Evolutionary conservation across 2,329 filamentous ascomycete species (phyloP), one percentile per base, ranked within the genome.

Genomic region (Fusarium pseudocircinatum): DNA sequence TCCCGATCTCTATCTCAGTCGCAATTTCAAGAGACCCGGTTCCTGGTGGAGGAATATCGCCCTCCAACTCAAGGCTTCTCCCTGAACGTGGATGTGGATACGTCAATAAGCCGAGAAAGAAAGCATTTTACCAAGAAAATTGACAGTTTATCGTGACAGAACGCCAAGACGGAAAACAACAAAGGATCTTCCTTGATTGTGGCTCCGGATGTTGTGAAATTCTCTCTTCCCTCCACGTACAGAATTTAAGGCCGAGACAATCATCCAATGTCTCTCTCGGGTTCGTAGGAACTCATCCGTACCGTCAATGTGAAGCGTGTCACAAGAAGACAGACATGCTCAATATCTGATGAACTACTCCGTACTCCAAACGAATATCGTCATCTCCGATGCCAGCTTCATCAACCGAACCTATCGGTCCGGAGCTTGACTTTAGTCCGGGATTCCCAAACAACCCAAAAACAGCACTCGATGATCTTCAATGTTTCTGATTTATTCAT

Each of bases 1-100:
- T 37, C 49, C 28, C 28, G 50, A 40, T n/a, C 30, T 40, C 46
- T 26, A 43, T 62, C 20, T 46, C 34, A 34, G 50, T 32, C 60
- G 30, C 59, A 37, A 57, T 57, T 36, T 18, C 37, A 28, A 37
- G 13, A 30, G 66, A 46, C 57, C 63, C 56, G 22, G 44, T 60
- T 39, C 47, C 46, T 16, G n/a, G 49, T 61, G 63, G 63, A 47
- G 42, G 37, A 32, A 34, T 24, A 39, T 42, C 36, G 52, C 44
- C 65, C 62, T 64, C 66, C 34, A 40, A n/a, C 39, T 50, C 30
- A 68, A 28, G n/a, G n/a, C 36, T 54, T 63, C 64, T 56, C 64
- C 34, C 39, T 57, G 44, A 18, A 26, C 32, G 20, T 9, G 34
- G 50, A 43, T 53, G 65, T 53, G 66, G 58, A 64, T 68, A 60